phyloP scores from a whole-genome alignment of 148 eudicot species.

The Rheum nobile region DNA sequence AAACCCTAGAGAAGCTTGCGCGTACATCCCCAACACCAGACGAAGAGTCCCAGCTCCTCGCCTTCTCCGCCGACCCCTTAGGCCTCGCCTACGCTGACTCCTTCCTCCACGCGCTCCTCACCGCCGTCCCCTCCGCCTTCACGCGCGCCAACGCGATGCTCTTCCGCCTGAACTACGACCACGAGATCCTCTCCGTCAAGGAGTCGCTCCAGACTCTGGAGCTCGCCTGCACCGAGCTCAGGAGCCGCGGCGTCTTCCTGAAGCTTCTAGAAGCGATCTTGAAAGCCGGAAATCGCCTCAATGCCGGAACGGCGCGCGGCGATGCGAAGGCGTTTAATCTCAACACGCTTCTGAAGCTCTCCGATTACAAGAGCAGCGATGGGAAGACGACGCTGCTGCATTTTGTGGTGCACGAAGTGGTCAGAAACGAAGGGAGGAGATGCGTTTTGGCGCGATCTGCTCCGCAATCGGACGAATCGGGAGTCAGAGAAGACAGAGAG shows the following conservation, averaged over 20 bases:
- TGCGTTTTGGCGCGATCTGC: conserved; percentile 19
- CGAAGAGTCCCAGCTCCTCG: conserved; percentile 44
- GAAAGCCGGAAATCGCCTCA: conserved; percentile 28
- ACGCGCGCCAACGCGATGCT: conserved; percentile 61
- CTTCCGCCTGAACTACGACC: conserved; percentile 45
- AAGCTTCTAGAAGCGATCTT: conserved; percentile 29
- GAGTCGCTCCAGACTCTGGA: conserved; percentile 49
- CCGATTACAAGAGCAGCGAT: conserved; percentile 22
- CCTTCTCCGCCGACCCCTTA: conserved; percentile 47
- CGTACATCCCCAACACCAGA: conserved; percentile 60
- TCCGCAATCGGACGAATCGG: conserved; percentile 13
- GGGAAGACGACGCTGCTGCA: conserved; percentile 28
- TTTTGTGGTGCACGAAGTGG: conserved; percentile 27
- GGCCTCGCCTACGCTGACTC: conserved; percentile 81
- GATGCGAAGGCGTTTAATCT: conserved; percentile 32
- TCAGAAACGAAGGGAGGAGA: conserved; percentile 31
- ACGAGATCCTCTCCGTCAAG: conserved; percentile 44
- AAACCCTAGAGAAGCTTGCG: conserved; percentile 68
- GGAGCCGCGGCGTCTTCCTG: conserved; percentile 19
- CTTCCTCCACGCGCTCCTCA: conserved; percentile 65
- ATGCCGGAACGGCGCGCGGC: conserved; percentile 24
- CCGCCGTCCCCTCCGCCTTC: conserved; percentile 67
- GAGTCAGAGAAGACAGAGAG: conserved; percentile 46
- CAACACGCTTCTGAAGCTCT: conserved; percentile 27
- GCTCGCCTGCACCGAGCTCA: conserved; percentile 23